Evolutionary conservation across 352 stramenopile species (phyloP).

Genomic region (Globisporangium spiculum): DNA sequence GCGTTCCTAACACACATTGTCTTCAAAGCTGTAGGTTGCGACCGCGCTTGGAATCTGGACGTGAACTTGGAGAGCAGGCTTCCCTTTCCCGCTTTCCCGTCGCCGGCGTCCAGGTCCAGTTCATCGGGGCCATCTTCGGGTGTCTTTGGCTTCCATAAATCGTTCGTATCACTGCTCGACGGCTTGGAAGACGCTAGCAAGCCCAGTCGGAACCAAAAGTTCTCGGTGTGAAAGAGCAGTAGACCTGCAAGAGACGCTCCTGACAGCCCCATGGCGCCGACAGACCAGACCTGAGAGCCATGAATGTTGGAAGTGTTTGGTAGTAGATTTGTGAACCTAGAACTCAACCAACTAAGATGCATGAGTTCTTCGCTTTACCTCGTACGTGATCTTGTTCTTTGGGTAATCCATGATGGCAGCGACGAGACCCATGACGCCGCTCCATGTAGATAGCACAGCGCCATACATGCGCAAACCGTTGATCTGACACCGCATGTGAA

Average conservation of each 20-base stretch:
- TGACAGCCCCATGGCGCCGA: conserved; percentile 51
- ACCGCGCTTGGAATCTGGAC: neutral
- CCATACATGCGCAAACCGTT: conserved; percentile 51
- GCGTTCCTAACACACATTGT: neutral
- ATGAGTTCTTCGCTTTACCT: conserved; percentile 26
- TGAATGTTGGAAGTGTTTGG: neutral
- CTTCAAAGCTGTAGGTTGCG: neutral
- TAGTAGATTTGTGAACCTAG: neutral
- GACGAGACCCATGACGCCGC: conserved; percentile 32
- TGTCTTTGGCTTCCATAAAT: neutral
- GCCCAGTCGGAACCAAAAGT: conserved; percentile 47
- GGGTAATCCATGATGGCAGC: conserved; percentile 43
- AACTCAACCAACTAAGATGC: neutral
- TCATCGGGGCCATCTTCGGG: neutral
- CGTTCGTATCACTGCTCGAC: neutral
- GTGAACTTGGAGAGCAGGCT: neutral
- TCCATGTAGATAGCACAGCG: conserved; percentile 39
- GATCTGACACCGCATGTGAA: conserved; percentile 24
- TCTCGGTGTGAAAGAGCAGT: conserved; percentile 45
- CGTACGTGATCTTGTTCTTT: conserved; percentile 31
- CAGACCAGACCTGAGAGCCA: conserved; percentile 40
- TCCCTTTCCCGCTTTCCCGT: neutral
- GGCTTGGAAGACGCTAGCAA: conserved; percentile 8
- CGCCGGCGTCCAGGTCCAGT: neutral
- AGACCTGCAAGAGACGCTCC: conserved; percentile 33